A percentile compares a stretch with the other conserved stretches of the same genome.
Conservation (phyloP, 176 grass and related monocot species). For the Puccinellia tenuiflora region DNA sequence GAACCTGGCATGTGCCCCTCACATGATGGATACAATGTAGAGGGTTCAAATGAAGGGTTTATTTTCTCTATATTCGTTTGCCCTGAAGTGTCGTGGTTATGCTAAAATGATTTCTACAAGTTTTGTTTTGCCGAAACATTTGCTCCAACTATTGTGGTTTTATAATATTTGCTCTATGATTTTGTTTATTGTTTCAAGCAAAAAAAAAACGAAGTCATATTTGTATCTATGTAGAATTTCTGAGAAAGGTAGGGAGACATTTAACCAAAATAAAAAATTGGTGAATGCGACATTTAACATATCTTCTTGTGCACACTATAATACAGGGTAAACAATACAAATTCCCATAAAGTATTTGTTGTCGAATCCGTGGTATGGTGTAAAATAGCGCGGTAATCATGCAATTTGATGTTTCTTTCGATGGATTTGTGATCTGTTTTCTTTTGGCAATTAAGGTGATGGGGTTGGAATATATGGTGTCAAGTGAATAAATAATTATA, state of each 20-base stretch:
- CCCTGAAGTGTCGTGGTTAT: background rate
- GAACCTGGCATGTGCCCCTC: background rate
- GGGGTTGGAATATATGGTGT: conserved; percentile 4
- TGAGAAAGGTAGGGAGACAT: background rate
- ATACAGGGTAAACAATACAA: conserved; percentile 14
- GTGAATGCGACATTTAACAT: background rate
- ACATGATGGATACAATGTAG: background rate
- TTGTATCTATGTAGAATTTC: background rate
- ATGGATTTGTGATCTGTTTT: conserved; percentile 13
- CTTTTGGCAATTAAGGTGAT: conserved; percentile 4
- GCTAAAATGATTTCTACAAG: background rate
- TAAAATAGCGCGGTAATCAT: background rate
- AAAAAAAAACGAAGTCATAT: background rate
- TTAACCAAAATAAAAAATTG: background rate
- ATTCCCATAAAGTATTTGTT: conserved; percentile 7
- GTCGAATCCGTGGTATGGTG: background rate
- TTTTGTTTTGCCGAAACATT: background rate
- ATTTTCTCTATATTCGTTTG: background rate
- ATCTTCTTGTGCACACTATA: background rate
- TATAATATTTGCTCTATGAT: background rate
- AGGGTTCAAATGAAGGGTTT: background rate
- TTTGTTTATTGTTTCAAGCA: background rate
- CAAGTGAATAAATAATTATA: background rate
- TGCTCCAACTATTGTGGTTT: background rate
- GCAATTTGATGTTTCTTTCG: conserved; percentile 20